Percentiles rank a stretch among this genome's conserved stretches.
These are phyloP conservation scores for Bipolaris victoriae DNA, from an alignment of 2,329 filamentous ascomycete genomes.

Conservation along the genomic window DNA sequence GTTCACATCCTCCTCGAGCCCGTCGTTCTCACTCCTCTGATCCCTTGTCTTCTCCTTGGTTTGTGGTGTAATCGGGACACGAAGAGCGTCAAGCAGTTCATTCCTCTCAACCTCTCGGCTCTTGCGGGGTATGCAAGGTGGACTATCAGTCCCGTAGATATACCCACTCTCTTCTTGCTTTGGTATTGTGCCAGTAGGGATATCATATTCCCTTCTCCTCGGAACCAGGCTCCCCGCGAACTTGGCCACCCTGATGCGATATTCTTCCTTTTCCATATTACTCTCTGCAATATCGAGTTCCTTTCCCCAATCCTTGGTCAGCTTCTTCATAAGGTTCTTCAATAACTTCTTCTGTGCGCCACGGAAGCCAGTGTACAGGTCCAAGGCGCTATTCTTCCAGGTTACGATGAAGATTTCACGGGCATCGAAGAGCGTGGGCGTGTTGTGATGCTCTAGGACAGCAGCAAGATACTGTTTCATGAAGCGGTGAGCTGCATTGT, in stretches of 20 bases:
- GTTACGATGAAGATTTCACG: slow-evolving; percentile 25
- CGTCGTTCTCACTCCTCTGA: not conserved
- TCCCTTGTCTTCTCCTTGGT: not conserved
- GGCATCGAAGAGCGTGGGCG: slow-evolving; percentile 13
- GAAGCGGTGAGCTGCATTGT: slow-evolving; percentile 19
- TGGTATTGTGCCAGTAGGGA: not conserved
- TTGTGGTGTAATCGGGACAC: slow-evolving; percentile 2
- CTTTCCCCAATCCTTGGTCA: slow-evolving; percentile 18
- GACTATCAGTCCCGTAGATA: not conserved
- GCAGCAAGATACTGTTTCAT: slow-evolving; percentile 25
- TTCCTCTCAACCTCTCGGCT: not conserved
- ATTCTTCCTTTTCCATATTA: slow-evolving; percentile 8
- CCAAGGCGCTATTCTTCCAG: slow-evolving; percentile 20
- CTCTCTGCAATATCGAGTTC: slow-evolving; percentile 11
- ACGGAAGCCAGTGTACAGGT: slow-evolving; percentile 16
- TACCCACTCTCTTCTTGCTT: not conserved
- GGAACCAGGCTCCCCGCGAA: slow-evolving; percentile 27
- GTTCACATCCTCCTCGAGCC: not conserved
- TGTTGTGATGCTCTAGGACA: slow-evolving; percentile 31
- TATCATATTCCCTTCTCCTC: slow-evolving; percentile 14
- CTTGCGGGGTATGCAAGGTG: not conserved
- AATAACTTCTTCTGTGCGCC: slow-evolving; percentile 24
- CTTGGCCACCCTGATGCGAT: slow-evolving; percentile 16
- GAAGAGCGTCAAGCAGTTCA: slow-evolving; percentile 18
- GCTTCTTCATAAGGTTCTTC: slow-evolving; percentile 19